Evolutionary conservation across 73 alveolate species (phyloP).

Genomic region (Uronychia setigera): DNA sequence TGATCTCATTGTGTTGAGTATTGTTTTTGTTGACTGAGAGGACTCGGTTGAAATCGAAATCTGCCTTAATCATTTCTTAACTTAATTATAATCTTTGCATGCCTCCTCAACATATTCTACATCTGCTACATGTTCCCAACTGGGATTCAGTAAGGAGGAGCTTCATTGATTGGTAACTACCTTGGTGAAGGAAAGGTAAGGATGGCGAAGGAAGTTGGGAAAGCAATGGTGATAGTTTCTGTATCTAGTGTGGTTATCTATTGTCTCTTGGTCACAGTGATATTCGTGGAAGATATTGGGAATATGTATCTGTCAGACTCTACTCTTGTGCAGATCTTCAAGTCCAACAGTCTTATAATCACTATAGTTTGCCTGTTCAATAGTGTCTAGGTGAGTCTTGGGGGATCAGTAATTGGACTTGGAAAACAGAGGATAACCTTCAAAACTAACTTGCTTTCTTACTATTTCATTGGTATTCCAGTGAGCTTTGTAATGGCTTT

Average conservation of each 20-base stretch:
- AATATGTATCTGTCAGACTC: neutral
- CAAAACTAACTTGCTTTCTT: constrained; percentile 1
- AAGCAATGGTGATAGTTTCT: neutral
- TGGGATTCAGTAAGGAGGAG: neutral
- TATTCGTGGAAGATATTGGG: neutral
- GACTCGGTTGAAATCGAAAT: constrained; percentile 22
- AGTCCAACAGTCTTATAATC: neutral
- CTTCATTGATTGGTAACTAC: constrained; percentile 21
- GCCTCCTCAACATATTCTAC: constrained; percentile 9
- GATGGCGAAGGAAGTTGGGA: neutral
- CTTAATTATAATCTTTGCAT: too few relatives aligned
- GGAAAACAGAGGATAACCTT: constrained; percentile 18
- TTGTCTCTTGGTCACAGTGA: neutral
- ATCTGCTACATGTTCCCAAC: neutral
- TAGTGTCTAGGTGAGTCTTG: neutral
- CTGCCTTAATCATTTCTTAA: constrained; percentile 49
- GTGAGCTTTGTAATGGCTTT: too few relatives aligned
- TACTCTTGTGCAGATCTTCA: neutral
- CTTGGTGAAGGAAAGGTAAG: constrained; percentile 11
- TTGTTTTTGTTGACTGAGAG: constrained; percentile 37
- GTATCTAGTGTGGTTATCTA: neutral
- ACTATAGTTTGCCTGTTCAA: neutral
- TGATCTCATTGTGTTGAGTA: constrained; percentile 37
- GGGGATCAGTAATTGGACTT: constrained; percentile 5
- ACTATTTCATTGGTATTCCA: constrained; percentile 10